phyloP scores from a whole-genome alignment of 768 basidiomycete genomes.

The Serendipita vermifera region DNA sequence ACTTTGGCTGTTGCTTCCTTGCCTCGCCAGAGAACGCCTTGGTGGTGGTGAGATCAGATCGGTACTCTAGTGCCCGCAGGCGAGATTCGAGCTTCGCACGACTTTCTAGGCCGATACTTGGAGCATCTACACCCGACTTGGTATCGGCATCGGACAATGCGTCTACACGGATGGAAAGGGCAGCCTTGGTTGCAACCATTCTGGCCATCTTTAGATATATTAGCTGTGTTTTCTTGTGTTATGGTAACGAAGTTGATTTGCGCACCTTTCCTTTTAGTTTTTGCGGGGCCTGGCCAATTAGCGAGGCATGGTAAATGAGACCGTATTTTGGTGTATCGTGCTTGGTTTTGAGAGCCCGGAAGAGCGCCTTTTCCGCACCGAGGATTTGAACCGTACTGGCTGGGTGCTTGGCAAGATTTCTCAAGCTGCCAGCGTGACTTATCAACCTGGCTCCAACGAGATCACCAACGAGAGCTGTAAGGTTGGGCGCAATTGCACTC shows the following conservation, averaged over 20 bases:
- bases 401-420: constrained; percentile 60
- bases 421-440: constrained; percentile 58
- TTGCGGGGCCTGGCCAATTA: constrained; percentile 93
- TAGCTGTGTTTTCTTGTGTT: constrained; percentile 10
- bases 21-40: constrained; percentile 40
- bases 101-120: constrained; percentile 84
- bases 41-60: constrained; percentile 40
- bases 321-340: constrained; percentile 99
- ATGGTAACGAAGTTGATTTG: background rate
- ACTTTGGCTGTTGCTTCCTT: constrained; percentile 61
- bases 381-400: constrained; percentile 69
- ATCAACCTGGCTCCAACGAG: constrained; percentile 64
- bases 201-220: constrained; percentile 68
- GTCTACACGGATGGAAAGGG: constrained; percentile 94
- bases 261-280: constrained; percentile 93
- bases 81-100: constrained; percentile 93
- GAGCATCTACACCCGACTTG: constrained; percentile 69
- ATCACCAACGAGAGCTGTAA: constrained; percentile 73
- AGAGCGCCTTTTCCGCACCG: constrained; percentile 65
- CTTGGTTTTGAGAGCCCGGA: constrained; percentile 65
- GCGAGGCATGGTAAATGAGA: constrained; percentile 95
- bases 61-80: constrained; percentile 75
- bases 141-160: constrained; percentile 86
- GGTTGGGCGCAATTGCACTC: constrained; percentile 94
- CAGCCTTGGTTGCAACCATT: constrained; percentile 98